Base-by-base conservation (phyloP, 495 filamentous ascomycete genomes). In the Podospora australis region DNA sequence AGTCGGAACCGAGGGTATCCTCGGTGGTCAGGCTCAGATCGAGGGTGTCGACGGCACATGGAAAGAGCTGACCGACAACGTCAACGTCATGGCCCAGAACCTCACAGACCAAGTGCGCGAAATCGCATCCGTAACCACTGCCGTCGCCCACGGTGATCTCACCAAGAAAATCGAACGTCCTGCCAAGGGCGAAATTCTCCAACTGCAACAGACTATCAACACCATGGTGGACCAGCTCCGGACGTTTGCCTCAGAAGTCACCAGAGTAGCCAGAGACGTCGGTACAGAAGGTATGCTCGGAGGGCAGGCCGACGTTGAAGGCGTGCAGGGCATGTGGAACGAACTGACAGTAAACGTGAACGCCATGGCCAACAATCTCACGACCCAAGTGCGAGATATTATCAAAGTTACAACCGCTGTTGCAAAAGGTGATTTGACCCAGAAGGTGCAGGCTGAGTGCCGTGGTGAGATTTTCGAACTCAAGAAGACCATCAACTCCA, bases 141-240 rank as follows among this genome's bases (percentile, higher is more conserved):
- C 94, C 52, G 92, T 98, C 44, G 92, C 92, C 19, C 88, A 96
- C 57, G 92, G 92, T 65, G 91, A 98, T 71, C 72, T 98, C 49
- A 95, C 87, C 53, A 86, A 92, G 67, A 97, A 97, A 68, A 96
- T 98, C 52, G 86, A 94, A 60, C 83, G 90, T 65, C 87, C 90
- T 17, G 94, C 92, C 48, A 83, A 87, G 58, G 92, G 92, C 58
- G 94, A 98, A 72, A 97, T 98, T 56, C 71, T 96, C 25, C 87
- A 97, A 63, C 74, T 98, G 19, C 94, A 98, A 65, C 88, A 96
- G 62, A 98, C 92, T 0, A 97, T 98, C 57, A 98, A 98, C 58
- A 95, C 86, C 65, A 98, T 98, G 92, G 94, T 99, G 60, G 91
- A 95, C 57, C 92, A 99, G 70, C 74, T 99, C 40, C 83, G 90